Evolutionary conservation across 2,329 filamentous ascomycete genomes (phyloP), one percentile per base, ranked within the genome.

Genomic region (Xylaria hypoxylon): DNA sequence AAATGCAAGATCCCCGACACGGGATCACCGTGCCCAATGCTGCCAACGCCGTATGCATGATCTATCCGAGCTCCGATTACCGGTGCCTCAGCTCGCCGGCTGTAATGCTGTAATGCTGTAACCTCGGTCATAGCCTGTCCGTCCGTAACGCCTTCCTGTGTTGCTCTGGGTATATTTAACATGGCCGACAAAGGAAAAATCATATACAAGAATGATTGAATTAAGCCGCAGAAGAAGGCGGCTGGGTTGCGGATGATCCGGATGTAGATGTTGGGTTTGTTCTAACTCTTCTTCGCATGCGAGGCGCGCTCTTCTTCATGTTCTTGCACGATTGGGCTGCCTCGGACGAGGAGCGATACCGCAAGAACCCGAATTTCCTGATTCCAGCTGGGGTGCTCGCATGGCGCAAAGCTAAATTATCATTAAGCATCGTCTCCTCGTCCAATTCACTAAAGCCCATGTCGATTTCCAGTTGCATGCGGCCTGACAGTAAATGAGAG

Each of bases 321-420:
- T 75, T 74, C 58, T 73, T 75, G 52, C 74, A 74, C n/a, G 68
- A 61, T 17, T 67, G 61, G 26, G 73, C 75, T 5, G 72, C 72
- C 57, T 77, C 75, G 8, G 71, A 33, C 2, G 75, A 76, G 24
- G 73, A 71, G 55, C 75, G 72, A 52, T 74, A 76, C 59, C 66
- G 71, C 2, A 75, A 60, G 51, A 69, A 65, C 2, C 71, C 72
- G 8, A 69, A 64, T 47, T 74, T 76, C 17, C 68, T 71, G 40
- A 76, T 69, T 1, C 75, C 71, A 2, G 68, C 65, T 7, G 74
- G 72, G 2, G 62, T 62, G 35, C 72, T 67, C 2, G 72, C 75
- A 50, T 74, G 57, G 5, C 73, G 70, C 24, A 75, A 40, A 38
- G 65, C 59, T 6, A 70, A 31, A 11, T 52, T 58, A 4, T 72